Evolutionary conservation across 306 rosid species (phyloP).

Genomic region (Malus sylvestris): DNA sequence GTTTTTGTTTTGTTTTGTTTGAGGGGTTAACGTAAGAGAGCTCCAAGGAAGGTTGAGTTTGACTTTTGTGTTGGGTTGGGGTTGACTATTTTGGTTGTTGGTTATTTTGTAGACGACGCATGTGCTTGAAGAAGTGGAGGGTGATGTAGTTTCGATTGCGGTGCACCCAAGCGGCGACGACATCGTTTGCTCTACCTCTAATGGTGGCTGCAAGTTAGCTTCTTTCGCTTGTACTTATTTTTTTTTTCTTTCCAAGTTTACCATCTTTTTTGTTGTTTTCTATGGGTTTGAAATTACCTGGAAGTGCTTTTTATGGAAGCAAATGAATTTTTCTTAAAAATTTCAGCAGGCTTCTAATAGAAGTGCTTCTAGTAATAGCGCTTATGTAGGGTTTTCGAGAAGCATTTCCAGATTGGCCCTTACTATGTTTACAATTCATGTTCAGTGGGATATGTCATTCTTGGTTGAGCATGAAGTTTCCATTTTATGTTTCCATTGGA

Average conservation of each 20-base stretch:
- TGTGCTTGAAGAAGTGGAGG: constrained; percentile 82
- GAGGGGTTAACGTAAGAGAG: not conserved
- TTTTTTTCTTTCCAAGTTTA: not conserved
- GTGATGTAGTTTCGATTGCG: constrained; percentile 65
- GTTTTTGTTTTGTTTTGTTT: not conserved
- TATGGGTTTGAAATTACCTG: too few species aligned
- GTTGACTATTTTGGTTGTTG: not conserved
- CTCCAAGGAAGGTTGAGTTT: not conserved
- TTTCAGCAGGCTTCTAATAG: too few species aligned
- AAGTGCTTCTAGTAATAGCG: too few species aligned
- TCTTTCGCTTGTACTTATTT: not conserved
- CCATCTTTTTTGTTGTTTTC: not conserved
- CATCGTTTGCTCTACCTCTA: constrained; percentile 68
- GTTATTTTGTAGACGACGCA: constrained; percentile 35
- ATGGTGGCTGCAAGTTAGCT: constrained; percentile 88
- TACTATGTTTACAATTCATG: too few species aligned
- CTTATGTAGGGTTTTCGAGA: too few species aligned
- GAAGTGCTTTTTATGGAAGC: too few species aligned
- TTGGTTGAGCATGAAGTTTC: too few species aligned
- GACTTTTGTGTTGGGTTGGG: not conserved
- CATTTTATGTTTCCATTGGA: too few species aligned
- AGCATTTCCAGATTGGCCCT: too few species aligned
- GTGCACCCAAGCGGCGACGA: constrained; percentile 88
- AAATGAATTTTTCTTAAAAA: not conserved
- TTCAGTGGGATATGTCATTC: too few species aligned